Evolutionary conservation across 164 flowering plant species (phyloP).

Genomic region (Cinnamomum chago): DNA sequence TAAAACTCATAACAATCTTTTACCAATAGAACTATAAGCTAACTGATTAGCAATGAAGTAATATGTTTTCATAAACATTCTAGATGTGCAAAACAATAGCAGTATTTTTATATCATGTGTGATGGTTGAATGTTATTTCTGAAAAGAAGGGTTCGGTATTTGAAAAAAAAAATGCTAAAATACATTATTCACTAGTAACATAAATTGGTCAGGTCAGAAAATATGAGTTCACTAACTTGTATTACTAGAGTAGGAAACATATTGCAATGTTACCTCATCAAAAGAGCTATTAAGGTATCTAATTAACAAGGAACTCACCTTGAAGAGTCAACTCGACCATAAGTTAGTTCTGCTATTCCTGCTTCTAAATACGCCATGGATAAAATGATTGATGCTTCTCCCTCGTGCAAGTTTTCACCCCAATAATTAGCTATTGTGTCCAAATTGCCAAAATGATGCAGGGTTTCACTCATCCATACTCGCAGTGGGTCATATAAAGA

Average conservation of each 20-base stretch:
- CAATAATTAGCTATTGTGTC: slow-evolving; percentile 56
- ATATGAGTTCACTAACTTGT: neutral
- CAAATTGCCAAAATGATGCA: slow-evolving; percentile 48
- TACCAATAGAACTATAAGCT: too few species aligned
- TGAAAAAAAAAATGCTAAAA: neutral
- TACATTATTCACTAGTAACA: too few species aligned
- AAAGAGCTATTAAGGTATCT: neutral
- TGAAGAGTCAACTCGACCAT: slow-evolving; percentile 68
- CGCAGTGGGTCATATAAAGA: slow-evolving; percentile 61
- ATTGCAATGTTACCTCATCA: neutral
- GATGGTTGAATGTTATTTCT: neutral
- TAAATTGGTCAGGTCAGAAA: too few species aligned
- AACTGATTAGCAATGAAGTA: too few species aligned
- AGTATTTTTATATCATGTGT: neutral
- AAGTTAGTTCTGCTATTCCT: slow-evolving; percentile 60
- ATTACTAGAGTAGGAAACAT: neutral
- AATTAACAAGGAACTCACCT: slow-evolving; percentile 32
- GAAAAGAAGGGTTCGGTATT: neutral
- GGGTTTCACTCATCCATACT: slow-evolving; percentile 36
- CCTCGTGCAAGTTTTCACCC: slow-evolving; percentile 38
- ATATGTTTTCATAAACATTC: neutral
- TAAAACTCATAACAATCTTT: too few species aligned
- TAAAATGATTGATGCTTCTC: slow-evolving; percentile 45
- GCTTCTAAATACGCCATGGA: slow-evolving; percentile 69
- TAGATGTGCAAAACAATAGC: neutral